Conservation (phyloP, 805 yeast genomes). For the Kluyveromyces dobzhanskii region DNA sequence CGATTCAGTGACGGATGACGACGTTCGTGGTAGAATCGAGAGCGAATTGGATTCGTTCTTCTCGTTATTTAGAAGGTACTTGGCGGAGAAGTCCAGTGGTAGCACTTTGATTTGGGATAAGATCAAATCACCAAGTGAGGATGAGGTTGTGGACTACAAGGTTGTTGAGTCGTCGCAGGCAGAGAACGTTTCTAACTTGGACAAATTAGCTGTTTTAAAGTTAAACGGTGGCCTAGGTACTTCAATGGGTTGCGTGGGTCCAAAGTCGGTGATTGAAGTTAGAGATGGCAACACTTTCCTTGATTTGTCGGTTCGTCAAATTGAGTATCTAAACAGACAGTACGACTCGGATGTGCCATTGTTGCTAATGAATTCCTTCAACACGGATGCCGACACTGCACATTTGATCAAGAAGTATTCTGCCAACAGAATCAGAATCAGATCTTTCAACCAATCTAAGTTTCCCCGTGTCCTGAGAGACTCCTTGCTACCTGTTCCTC, state of each 20-base stretch:
- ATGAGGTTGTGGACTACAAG: slow-evolving; percentile 79
- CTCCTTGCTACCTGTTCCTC: slow-evolving; percentile 92
- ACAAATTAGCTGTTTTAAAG: slow-evolving; percentile 89
- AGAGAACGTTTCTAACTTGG: slow-evolving; percentile 38
- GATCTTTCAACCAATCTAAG: slow-evolving; percentile 95
- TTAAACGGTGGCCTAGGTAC: slow-evolving; percentile 98
- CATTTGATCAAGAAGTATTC: slow-evolving; percentile 93
- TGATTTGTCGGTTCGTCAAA: slow-evolving; percentile 93
- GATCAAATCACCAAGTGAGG: slow-evolving; percentile 82
- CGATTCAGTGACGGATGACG: slow-evolving; percentile 59
- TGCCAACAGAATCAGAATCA: slow-evolving; percentile 90
- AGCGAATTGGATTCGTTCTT: slow-evolving; percentile 92
- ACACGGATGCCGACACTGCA: slow-evolving; percentile 93
- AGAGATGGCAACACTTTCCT: slow-evolving; percentile 97
- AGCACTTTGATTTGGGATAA: slow-evolving; percentile 88
- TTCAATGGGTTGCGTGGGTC: slow-evolving; percentile 99
- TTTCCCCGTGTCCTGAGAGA: slow-evolving; percentile 94
- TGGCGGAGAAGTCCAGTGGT: slow-evolving; percentile 82
- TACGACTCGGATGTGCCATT: slow-evolving; percentile 92
- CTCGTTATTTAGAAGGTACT: slow-evolving; percentile 84
- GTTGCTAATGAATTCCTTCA: slow-evolving; percentile 96
- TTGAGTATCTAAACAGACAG: slow-evolving; percentile 85
- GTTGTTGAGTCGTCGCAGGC: slow-evolving; percentile 33
- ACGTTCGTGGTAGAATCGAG: slow-evolving; percentile 56
- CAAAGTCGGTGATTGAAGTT: slow-evolving; percentile 95